These are phyloP conservation scores for Erythrophleum ivorense DNA, from an alignment of 331 rosid species.

Conservation along the genomic window DNA sequence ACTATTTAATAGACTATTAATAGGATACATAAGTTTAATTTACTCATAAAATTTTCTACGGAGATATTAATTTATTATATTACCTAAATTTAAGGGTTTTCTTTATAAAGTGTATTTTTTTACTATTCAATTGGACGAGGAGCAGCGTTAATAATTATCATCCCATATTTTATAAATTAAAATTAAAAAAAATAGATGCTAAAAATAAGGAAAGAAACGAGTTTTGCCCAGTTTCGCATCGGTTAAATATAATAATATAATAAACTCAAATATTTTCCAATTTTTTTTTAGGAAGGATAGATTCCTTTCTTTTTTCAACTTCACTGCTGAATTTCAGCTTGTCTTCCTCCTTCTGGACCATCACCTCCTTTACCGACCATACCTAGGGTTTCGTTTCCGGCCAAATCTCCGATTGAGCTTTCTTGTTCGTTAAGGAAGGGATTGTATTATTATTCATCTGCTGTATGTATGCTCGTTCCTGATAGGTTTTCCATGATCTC, in stretches of 20 bases:
- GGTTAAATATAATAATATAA: not conserved
- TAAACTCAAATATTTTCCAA: not conserved
- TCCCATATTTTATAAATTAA: too few species aligned
- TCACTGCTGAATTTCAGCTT: not conserved
- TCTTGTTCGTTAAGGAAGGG: not conserved
- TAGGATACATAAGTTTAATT: not conserved
- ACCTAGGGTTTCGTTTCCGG: slow-evolving; percentile 37
- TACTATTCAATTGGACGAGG: too few species aligned
- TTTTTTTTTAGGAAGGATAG: not conserved
- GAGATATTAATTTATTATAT: not conserved
- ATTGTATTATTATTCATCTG: not conserved
- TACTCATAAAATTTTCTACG: not conserved
- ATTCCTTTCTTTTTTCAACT: not conserved
- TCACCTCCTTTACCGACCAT: slow-evolving; percentile 6
- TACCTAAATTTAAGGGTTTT: not conserved
- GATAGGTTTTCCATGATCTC: slow-evolving; percentile 7
- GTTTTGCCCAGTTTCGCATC: not conserved
- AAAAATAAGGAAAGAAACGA: not conserved
- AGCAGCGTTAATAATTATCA: too few species aligned
- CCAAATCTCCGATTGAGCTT: not conserved
- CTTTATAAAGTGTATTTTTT: not conserved
- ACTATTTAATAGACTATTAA: too few species aligned
- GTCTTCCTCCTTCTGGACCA: not conserved
- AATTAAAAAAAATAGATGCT: not conserved
- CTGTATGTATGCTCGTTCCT: not conserved